These are phyloP conservation scores for Cylindrotheca closterium DNA, from an alignment of 108 stramenopile genomes.

Conservation along the genomic window DNA sequence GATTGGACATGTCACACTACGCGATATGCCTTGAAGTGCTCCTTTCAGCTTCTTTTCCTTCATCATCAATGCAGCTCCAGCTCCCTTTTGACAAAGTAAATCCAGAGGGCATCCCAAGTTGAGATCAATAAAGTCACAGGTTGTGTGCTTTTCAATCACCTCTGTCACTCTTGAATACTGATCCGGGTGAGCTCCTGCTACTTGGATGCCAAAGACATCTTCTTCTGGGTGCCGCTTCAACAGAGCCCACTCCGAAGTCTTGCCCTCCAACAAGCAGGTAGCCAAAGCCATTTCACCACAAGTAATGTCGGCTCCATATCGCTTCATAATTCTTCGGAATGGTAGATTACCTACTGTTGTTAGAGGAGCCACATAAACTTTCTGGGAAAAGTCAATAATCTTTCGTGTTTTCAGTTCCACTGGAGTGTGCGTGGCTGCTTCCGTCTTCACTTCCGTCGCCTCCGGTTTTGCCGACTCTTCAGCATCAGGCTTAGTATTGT, in stretches of 20 bases:
- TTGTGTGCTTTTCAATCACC: constrained; percentile 67
- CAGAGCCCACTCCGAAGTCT: constrained; percentile 92
- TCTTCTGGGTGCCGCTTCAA: constrained; percentile 90
- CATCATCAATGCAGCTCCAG: constrained; percentile 89
- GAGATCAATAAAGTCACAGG: constrained; percentile 96
- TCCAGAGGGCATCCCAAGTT: constrained; percentile 99
- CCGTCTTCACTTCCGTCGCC: neutral
- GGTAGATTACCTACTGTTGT: constrained; percentile 99
- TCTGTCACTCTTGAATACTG: constrained; percentile 70
- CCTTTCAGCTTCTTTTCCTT: constrained; percentile 73
- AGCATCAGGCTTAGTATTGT: constrained; percentile 15
- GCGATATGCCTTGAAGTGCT: constrained; percentile 75
- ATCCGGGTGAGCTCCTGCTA: constrained; percentile 91
- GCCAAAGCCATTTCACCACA: constrained; percentile 98
- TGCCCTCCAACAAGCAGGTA: constrained; percentile 81
- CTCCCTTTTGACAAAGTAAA: constrained; percentile 91
- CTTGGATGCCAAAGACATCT: constrained; percentile 96
- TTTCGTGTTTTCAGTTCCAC: constrained; percentile 69
- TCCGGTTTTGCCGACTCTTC: constrained; percentile 1
- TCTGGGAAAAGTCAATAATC: constrained; percentile 89
- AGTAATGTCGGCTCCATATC: constrained; percentile 97
- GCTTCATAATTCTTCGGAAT: constrained; percentile 95
- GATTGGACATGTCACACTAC: constrained; percentile 75
- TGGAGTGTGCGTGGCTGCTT: constrained; percentile 22
- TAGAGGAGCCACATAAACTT: constrained; percentile 98